phyloP scores from a whole-genome alignment of 225 moss, liverwort and hornwort genomes.

The Sphagnum contortum region DNA sequence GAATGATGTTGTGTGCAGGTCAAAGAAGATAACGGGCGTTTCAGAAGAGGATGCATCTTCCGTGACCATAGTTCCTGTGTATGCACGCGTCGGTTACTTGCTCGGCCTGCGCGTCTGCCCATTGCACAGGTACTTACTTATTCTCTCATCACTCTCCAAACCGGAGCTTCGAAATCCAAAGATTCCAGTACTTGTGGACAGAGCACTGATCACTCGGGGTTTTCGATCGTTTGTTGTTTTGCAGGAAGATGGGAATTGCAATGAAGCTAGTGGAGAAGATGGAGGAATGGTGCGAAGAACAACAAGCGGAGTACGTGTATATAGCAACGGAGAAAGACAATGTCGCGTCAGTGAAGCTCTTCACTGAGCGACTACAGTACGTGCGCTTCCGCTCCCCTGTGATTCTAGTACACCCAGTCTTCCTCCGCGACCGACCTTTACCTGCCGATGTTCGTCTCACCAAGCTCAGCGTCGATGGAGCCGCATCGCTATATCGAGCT shows the following conservation, averaged over 20 bases:
- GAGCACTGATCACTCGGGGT: too few species aligned
- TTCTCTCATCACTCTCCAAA: too few species aligned
- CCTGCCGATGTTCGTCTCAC: slow-evolving; percentile 48
- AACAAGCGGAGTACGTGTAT: slow-evolving; percentile 74
- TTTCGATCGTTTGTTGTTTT: neutral
- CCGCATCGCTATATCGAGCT: slow-evolving; percentile 52
- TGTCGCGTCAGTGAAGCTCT: slow-evolving; percentile 61
- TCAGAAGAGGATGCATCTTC: too few species aligned
- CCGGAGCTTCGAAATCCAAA: too few species aligned
- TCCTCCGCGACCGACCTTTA: slow-evolving; percentile 51
- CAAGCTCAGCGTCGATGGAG: slow-evolving; percentile 45
- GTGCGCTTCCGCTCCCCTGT: slow-evolving; percentile 59
- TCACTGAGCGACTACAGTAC: slow-evolving; percentile 63
- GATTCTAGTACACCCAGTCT: slow-evolving; percentile 80
- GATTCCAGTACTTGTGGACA: too few species aligned
- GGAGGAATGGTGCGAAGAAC: slow-evolving; percentile 81
- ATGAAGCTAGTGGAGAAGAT: slow-evolving; percentile 52
- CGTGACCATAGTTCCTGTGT: slow-evolving; percentile 22
- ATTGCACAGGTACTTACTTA: slow-evolving; percentile 38
- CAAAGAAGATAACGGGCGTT: neutral
- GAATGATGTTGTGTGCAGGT: slow-evolving; percentile 70
- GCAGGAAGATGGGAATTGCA: slow-evolving; percentile 87
- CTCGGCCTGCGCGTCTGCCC: slow-evolving; percentile 86
- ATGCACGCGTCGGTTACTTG: slow-evolving; percentile 68
- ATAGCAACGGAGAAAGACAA: slow-evolving; percentile 83